These are phyloP conservation scores for Rhizopus stolonifer DNA, from an alignment of 371 early-diverging fungal species.

Conservation along the genomic window DNA sequence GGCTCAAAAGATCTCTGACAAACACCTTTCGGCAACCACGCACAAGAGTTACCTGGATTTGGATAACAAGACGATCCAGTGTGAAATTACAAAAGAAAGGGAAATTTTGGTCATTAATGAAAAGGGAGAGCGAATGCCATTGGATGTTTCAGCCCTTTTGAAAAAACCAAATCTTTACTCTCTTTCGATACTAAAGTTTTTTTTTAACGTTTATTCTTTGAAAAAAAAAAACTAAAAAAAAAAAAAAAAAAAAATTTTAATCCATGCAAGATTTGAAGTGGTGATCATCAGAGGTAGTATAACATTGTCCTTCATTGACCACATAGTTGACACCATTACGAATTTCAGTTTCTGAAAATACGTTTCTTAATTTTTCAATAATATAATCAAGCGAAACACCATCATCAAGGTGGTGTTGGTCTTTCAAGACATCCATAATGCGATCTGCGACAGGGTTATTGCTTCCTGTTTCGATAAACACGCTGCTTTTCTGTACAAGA, in stretches of 20 bases:
- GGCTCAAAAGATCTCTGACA: slow-evolving; percentile 19
- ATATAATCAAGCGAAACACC: slow-evolving; percentile 32
- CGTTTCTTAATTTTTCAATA: slow-evolving; percentile 32
- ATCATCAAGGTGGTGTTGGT: not conserved
- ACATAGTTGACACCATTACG: slow-evolving; percentile 54
- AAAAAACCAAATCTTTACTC: slow-evolving; percentile 10
- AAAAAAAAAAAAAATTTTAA: not conserved
- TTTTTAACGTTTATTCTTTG: not conserved
- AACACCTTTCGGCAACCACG: slow-evolving; percentile 11
- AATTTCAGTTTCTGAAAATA: slow-evolving; percentile 37
- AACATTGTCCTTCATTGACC: slow-evolving; percentile 61
- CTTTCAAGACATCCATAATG: not conserved
- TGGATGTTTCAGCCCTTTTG: slow-evolving; percentile 1
- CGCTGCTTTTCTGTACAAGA: not conserved
- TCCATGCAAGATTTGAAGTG: slow-evolving; percentile 49
- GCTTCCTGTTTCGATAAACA: not conserved
- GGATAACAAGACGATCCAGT: slow-evolving; percentile 12
- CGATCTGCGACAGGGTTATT: not conserved
- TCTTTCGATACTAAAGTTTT: not conserved
- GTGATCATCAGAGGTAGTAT: slow-evolving; percentile 63
- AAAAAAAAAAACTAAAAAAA: not conserved
- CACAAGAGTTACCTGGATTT: slow-evolving; percentile 23
- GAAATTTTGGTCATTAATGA: slow-evolving; percentile 17
- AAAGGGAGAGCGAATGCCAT: slow-evolving; percentile 10
- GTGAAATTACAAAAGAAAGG: slow-evolving; percentile 18